Evolutionary conservation across 371 early-diverging fungal species (phyloP).

Genomic region (Amoeboaphelidium protococcarum): DNA sequence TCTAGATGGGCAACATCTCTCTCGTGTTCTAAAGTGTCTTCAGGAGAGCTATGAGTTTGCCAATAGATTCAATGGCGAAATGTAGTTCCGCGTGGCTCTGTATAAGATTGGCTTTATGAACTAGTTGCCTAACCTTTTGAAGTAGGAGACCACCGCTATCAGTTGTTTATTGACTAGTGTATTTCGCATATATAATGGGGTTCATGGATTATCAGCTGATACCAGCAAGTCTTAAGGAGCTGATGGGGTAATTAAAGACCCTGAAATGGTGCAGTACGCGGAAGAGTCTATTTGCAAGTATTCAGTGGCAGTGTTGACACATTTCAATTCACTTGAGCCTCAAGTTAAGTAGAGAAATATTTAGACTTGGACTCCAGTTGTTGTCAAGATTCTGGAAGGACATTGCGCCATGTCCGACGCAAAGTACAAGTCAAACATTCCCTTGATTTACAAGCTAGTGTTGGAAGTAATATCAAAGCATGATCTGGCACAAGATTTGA

Average conservation of each 20-base stretch:
- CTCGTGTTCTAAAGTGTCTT: constrained; percentile 42
- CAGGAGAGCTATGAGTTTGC: constrained; percentile 60
- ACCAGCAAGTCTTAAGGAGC: constrained; percentile 17
- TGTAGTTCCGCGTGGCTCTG: constrained; percentile 44
- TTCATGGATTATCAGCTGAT: constrained; percentile 15
- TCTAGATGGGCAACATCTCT: constrained; percentile 25
- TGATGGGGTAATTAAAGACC: no score
- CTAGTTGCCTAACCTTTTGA: constrained; percentile 57
- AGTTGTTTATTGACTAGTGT: constrained; percentile 13
- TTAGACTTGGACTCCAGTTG: constrained; percentile 24
- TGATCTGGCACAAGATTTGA: not conserved
- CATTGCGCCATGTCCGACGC: constrained; percentile 16
- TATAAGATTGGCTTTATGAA: constrained; percentile 54
- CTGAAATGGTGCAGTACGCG: no score
- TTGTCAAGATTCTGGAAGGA: constrained; percentile 20
- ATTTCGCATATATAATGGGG: constrained; percentile 17
- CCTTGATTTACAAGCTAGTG: not conserved
- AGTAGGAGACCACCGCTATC: constrained; percentile 28
- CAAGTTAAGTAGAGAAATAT: no score
- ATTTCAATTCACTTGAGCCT: no score
- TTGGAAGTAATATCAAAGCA: not conserved
- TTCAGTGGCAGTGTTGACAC: no score
- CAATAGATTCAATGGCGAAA: constrained; percentile 43
- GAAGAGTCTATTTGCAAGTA: no score
- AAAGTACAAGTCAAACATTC: not conserved